Conservation (phyloP, 495 filamentous ascomycete species). For the Trichocladium antarcticum region DNA sequence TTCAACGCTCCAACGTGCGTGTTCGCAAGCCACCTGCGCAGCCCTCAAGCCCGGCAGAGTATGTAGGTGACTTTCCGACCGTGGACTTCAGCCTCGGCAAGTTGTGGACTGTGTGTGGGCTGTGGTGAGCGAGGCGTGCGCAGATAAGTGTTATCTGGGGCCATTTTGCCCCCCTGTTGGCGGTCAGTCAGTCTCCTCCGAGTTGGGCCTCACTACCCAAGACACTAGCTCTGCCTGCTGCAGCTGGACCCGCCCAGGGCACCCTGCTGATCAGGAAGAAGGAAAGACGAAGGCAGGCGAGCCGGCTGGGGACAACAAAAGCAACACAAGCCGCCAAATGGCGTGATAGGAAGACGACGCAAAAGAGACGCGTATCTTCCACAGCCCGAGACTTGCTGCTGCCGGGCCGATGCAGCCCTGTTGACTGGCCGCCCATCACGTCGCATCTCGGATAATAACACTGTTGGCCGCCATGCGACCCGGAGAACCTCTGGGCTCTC, state of each 20-base stretch:
- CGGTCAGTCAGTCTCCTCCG: background rate
- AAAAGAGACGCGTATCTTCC: no score
- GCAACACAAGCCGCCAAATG: background rate
- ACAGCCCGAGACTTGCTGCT: background rate
- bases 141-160: no score
- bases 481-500: background rate
- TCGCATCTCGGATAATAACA: background rate
- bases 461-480: constrained; percentile 1
- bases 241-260: constrained; percentile 9
- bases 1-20: no score
- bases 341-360: background rate
- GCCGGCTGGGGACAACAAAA: background rate
- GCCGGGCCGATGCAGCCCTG: constrained; percentile 1
- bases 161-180: no score
- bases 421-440: background rate
- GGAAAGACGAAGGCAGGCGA: background rate
- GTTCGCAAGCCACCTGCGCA: no score
- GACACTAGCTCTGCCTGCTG: background rate
- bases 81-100: no score
- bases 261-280: background rate
- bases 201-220: constrained; percentile 8
- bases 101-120: no score
- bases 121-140: no score
- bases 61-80: no score
- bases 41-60: no score